Evolutionary conservation across 2,329 filamentous ascomycete species (phyloP).

Genomic region (Cercospora sp.): DNA sequence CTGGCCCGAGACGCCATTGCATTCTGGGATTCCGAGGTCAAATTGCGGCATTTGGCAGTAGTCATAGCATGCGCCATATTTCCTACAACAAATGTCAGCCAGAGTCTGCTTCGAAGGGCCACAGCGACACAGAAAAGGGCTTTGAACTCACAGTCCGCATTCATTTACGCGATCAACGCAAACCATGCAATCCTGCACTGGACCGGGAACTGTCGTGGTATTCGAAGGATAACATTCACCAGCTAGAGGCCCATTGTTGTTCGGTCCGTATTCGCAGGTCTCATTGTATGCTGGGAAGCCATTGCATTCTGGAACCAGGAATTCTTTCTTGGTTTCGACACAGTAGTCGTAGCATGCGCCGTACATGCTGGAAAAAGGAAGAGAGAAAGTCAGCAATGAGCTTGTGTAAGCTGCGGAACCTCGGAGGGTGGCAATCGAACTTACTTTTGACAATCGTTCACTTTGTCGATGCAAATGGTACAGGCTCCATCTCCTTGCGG

Average conservation of each 20-base stretch:
- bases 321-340: background rate
- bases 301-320: background rate
- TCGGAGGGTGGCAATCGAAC: background rate
- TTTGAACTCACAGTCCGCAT: constrained; percentile 1
- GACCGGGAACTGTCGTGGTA: background rate
- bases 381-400: background rate
- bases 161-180: constrained; percentile 10
- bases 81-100: background rate
- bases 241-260: background rate
- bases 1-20: constrained; percentile 8
- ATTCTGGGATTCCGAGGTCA: constrained; percentile 11
- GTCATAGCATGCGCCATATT: constrained; percentile 16
- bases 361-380: background rate
- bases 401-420: background rate
- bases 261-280: background rate
- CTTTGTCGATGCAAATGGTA: background rate
- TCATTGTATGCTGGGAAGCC: background rate
- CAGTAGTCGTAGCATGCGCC: background rate
- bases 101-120: background rate
- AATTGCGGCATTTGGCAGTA: constrained; percentile 8
- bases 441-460: constrained; percentile 1
- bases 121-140: background rate
- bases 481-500: background rate
- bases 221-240: constrained; percentile 12
- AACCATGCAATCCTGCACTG: background rate